Evolutionary conservation across 169 alveolate species (phyloP).

Genomic region (Amoebophrya sp.): DNA sequence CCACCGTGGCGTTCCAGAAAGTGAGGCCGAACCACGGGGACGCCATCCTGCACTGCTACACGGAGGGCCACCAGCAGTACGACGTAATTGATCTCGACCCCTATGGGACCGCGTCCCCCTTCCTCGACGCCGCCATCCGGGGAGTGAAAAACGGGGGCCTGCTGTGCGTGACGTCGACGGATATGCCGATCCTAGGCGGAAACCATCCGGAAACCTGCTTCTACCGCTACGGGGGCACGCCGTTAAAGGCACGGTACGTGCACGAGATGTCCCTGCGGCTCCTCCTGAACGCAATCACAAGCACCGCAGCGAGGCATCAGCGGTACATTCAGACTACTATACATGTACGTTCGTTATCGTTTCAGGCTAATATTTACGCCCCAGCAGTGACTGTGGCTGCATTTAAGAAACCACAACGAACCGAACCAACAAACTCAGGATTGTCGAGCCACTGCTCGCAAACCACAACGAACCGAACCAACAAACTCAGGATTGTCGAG

Average conservation of each 20-base stretch:
- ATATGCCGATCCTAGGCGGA: constrained; percentile 77
- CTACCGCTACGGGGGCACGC: constrained; percentile 76
- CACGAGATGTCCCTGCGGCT: constrained; percentile 69
- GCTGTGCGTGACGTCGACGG: constrained; percentile 78
- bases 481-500: constrained; percentile 39
- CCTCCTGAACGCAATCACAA: constrained; percentile 47
- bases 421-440: constrained; percentile 33
- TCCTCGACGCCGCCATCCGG: constrained; percentile 67
- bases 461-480: too few relatives aligned
- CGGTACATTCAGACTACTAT: too few relatives aligned
- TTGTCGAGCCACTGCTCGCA: constrained; percentile 64
- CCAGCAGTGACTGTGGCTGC: too few relatives aligned
- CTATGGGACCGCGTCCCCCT: constrained; percentile 78
- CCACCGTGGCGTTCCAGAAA: not conserved
- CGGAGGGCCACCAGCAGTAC: constrained; percentile 14
- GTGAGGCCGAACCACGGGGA: constrained; percentile 5
- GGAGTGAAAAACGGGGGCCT: constrained; percentile 54
- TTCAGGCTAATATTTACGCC: too few relatives aligned
- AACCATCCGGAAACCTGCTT: constrained; percentile 69
- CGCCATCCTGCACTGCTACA: not conserved
- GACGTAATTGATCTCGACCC: constrained; percentile 83
- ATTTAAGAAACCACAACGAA: too few relatives aligned
- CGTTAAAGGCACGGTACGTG: constrained; percentile 55
- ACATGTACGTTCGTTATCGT: too few relatives aligned
- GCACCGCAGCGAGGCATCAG: constrained; percentile 48